These are phyloP conservation scores for Gillenia trifoliata DNA, from an alignment of 306 rosid genomes.

Conservation along the genomic window DNA sequence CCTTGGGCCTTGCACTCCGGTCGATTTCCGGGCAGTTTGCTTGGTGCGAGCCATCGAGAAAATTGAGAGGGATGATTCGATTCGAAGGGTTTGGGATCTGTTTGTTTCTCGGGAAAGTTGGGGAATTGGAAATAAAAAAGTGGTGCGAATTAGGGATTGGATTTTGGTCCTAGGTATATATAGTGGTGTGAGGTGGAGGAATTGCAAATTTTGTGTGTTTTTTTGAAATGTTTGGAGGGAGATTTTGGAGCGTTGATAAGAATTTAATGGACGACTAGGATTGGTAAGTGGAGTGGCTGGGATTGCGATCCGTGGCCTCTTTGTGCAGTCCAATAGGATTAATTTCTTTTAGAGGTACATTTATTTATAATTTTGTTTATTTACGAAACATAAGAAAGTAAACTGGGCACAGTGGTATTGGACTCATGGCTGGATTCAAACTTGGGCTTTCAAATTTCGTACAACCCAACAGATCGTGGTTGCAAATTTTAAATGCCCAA, in stretches of 20 bases:
- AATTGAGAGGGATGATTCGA: neutral
- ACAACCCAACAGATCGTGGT: too few species aligned
- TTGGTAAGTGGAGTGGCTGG: too few species aligned
- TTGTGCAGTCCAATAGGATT: too few species aligned
- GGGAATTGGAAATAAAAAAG: neutral
- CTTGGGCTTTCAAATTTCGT: too few species aligned
- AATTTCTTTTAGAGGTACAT: too few species aligned
- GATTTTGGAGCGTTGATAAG: constrained; percentile 20
- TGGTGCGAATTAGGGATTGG: neutral
- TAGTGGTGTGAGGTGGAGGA: constrained; percentile 20
- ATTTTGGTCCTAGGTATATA: constrained; percentile 8
- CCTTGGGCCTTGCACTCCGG: constrained; percentile 71
- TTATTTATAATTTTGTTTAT: too few species aligned
- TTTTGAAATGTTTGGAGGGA: neutral
- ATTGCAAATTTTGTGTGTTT: neutral
- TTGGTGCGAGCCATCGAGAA: constrained; percentile 55
- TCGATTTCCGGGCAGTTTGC: constrained; percentile 59
- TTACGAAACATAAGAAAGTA: too few species aligned
- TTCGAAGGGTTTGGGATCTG: neutral
- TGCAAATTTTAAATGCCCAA: too few species aligned
- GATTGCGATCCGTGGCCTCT: too few species aligned
- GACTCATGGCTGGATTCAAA: too few species aligned
- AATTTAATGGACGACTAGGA: constrained; percentile 5
- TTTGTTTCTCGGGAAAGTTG: neutral
- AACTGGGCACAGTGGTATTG: too few species aligned